Evolutionary conservation across 164 flowering plant genomes (phyloP).

Genomic region (Buxus sempervirens): DNA sequence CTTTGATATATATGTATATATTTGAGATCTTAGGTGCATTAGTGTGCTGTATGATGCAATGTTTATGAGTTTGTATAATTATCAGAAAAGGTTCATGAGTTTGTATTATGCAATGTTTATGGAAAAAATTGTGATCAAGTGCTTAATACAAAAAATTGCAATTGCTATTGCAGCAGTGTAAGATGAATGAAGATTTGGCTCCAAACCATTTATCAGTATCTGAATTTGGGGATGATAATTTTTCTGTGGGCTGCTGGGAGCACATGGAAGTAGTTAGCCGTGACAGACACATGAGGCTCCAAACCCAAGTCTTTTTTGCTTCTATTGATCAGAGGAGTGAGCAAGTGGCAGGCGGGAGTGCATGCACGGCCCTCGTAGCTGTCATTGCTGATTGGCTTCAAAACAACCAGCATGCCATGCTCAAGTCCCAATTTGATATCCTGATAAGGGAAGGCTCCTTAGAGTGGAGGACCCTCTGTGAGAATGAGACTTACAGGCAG

Average conservation of each 20-base stretch:
- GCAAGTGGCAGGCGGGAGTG: too few species aligned
- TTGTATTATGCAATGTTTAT: not conserved
- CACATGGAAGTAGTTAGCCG: slow-evolving; percentile 81
- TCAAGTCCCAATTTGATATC: not conserved
- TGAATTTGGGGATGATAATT: slow-evolving; percentile 95
- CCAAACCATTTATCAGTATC: slow-evolving; percentile 69
- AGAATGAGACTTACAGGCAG: slow-evolving; percentile 61
- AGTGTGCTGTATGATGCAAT: too few species aligned
- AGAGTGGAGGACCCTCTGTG: slow-evolving; percentile 94
- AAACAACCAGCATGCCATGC: too few species aligned
- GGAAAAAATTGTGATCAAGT: not conserved
- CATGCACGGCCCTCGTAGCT: too few species aligned
- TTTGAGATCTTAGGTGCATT: too few species aligned
- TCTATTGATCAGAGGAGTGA: too few species aligned
- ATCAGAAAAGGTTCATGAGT: not conserved
- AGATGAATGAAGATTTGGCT: slow-evolving; percentile 62
- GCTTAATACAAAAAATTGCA: slow-evolving; percentile 1
- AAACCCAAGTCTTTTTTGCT: slow-evolving; percentile 37
- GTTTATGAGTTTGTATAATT: not conserved
- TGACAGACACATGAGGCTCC: slow-evolving; percentile 85
- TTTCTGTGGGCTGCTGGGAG: slow-evolving; percentile 93
- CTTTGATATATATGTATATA: too few species aligned
- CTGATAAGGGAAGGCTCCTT: slow-evolving; percentile 89
- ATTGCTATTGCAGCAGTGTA: slow-evolving; percentile 48
- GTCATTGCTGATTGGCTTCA: too few species aligned